phyloP scores from a whole-genome alignment of 164 flowering plant genomes.

The Sextonia rubra region DNA sequence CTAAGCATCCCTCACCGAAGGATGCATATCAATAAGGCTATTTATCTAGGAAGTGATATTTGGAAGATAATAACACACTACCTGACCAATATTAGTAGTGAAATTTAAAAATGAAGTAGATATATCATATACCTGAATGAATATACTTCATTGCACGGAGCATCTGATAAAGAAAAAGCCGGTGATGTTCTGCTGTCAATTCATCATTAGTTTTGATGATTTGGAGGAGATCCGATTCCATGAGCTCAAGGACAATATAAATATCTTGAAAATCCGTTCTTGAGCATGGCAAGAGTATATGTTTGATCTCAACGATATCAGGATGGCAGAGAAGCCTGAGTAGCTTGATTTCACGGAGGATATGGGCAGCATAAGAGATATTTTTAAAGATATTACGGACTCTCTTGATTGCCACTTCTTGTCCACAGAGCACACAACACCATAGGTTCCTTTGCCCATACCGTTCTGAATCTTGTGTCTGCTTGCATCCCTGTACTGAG shows the following conservation, averaged over 20 bases:
- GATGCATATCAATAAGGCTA: too few species aligned
- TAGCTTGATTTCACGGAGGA: constrained; percentile 29
- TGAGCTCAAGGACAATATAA: constrained; percentile 14
- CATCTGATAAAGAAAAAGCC: constrained; percentile 79
- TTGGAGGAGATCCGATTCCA: constrained; percentile 28
- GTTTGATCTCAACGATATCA: constrained; percentile 78
- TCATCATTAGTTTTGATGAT: constrained; percentile 83
- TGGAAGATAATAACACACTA: neutral
- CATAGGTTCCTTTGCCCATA: constrained; percentile 80
- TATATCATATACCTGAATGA: constrained; percentile 63
- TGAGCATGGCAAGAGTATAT: constrained; percentile 85
- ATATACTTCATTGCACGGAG: constrained; percentile 72
- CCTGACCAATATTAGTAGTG: neutral
- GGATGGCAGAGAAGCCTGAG: constrained; percentile 11
- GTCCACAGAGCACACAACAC: constrained; percentile 79
- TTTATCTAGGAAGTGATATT: too few species aligned
- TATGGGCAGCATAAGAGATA: constrained; percentile 82
- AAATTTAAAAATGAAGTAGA: neutral
- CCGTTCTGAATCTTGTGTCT: constrained; percentile 66
- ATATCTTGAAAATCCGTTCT: constrained; percentile 73
- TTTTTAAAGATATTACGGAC: constrained; percentile 82
- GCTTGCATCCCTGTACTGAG: constrained; percentile 79
- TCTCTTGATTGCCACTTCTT: constrained; percentile 77
- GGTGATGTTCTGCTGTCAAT: constrained; percentile 71
- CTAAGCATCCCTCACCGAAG: too few species aligned